Conservation (phyloP, 75 land plant species). For the Gnetum montanum region DNA sequence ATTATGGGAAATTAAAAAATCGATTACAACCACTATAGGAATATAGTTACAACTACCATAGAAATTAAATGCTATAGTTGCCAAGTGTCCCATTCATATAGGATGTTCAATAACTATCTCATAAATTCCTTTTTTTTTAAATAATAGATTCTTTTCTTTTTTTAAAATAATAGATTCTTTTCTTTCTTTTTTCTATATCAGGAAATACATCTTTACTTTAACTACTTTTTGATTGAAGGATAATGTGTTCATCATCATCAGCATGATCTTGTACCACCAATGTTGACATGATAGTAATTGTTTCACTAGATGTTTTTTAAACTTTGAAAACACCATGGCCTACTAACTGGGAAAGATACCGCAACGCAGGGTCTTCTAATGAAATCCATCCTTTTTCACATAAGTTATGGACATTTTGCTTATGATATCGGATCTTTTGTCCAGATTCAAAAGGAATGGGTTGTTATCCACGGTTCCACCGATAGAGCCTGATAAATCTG, state of each 20-base stretch:
- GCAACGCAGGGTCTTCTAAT: constrained; percentile 66
- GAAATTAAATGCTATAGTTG: too few species aligned
- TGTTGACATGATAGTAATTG: not conserved
- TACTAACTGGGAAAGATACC: constrained; percentile 41
- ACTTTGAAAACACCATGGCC: not conserved
- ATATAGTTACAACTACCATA: too few species aligned
- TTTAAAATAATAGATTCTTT: too few species aligned
- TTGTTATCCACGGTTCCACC: constrained; percentile 8
- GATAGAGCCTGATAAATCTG: constrained; percentile 8
- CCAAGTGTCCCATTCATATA: too few species aligned
- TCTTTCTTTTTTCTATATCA: too few species aligned
- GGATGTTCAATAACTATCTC: too few species aligned
- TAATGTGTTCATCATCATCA: constrained; percentile 45
- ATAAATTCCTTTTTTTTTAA: too few species aligned
- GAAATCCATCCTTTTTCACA: constrained; percentile 77
- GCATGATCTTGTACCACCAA: constrained; percentile 1
- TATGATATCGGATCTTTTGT: constrained; percentile 33
- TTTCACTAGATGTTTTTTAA: not conserved
- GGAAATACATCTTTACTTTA: constrained; percentile 93
- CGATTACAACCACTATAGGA: too few species aligned
- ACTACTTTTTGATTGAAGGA: constrained; percentile 76
- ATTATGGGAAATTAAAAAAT: too few species aligned
- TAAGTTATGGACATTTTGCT: constrained; percentile 26
- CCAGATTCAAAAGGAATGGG: constrained; percentile 52
- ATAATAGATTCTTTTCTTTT: too few species aligned